These are phyloP conservation scores for Leccinellum luteum DNA, from an alignment of 768 basidiomycete genomes.

Conservation along the genomic window DNA sequence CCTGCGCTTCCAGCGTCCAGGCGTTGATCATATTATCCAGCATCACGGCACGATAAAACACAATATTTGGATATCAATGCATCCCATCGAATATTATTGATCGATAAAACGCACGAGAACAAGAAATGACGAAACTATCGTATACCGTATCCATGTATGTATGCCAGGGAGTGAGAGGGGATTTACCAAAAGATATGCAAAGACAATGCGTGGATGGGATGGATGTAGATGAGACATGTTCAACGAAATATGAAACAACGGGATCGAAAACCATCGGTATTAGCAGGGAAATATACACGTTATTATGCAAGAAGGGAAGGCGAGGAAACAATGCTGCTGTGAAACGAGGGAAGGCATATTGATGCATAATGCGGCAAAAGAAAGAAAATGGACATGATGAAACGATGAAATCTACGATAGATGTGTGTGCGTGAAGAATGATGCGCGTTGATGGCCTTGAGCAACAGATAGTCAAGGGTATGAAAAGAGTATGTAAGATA, in stretches of 20 bases:
- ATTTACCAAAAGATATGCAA: background rate
- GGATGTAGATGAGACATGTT: background rate
- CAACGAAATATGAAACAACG: background rate
- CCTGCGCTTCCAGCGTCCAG: background rate
- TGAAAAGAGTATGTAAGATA: conserved; percentile 10
- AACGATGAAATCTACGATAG: conserved; percentile 15
- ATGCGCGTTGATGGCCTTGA: conserved; percentile 6
- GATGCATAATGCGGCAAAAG: background rate
- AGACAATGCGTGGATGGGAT: background rate
- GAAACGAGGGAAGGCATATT: background rate
- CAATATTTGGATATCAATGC: background rate
- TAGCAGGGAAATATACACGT: background rate
- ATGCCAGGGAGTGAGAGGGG: background rate
- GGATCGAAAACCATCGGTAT: background rate
- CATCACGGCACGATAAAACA: no score
- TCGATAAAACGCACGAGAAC: background rate
- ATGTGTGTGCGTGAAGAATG: conserved; percentile 8
- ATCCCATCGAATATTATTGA: background rate
- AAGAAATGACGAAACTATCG: background rate
- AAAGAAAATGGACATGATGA: background rate
- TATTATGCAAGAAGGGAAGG: background rate
- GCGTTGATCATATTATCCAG: background rate
- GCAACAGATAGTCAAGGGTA: background rate
- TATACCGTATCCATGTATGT: background rate
- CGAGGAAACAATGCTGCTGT: background rate